Conservation (phyloP, 2,329 filamentous ascomycete genomes). For the Epichloe uncinata region DNA sequence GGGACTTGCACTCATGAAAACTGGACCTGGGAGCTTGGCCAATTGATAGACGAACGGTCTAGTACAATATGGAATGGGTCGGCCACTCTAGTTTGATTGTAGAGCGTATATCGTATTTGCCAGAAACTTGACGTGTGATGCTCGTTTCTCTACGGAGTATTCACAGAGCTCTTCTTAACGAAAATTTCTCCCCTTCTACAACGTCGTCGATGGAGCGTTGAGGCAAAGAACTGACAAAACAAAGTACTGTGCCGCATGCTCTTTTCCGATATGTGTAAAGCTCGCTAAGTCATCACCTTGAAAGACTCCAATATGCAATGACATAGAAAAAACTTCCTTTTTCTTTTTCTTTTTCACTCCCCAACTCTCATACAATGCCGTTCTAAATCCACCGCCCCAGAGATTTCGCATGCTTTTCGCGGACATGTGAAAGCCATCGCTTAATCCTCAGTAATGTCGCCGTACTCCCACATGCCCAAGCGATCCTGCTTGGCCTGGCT, state of each 20-base stretch:
- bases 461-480: conserved; percentile 95
- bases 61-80: too few species aligned
- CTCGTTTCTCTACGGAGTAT: too few species aligned
- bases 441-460: conserved; percentile 84
- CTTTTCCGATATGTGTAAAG: conserved; percentile 2
- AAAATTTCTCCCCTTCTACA: too few species aligned
- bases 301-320: conserved; percentile 1
- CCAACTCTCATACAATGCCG: background rate
- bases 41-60: too few species aligned
- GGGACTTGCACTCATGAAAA: too few species aligned
- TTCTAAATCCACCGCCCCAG: background rate
- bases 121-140: too few species aligned
- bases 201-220: too few species aligned
- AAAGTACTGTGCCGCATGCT: background rate
- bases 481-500: conserved; percentile 66
- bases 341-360: background rate
- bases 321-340: background rate
- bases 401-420: background rate
- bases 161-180: too few species aligned
- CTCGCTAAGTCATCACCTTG: background rate
- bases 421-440: background rate
- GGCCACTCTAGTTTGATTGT: too few species aligned
- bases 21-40: too few species aligned
- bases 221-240: too few species aligned
- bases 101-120: too few species aligned